Percentiles rank a stretch among this genome's conserved stretches.
Conservation (phyloP, 73 alveolate species). For the Symbiodinium pilosum region DNA sequence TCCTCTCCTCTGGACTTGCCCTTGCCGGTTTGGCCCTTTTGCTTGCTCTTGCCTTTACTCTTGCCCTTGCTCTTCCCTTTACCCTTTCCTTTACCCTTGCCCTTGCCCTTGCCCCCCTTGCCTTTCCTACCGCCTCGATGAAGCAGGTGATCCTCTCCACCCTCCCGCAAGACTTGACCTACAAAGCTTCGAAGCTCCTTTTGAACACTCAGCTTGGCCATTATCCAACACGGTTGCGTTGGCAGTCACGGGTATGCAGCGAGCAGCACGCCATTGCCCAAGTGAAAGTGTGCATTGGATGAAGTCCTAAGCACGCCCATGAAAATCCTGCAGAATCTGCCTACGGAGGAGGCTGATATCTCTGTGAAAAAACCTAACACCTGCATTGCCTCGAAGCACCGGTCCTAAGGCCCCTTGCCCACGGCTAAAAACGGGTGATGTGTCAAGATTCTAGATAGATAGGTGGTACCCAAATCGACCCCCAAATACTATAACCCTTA, state of each 20-base stretch:
- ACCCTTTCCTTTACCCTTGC: conserved; percentile 13
- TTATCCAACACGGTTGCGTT: not conserved
- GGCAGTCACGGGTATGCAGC: not conserved
- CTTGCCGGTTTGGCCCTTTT: conserved; percentile 18
- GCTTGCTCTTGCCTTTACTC: conserved; percentile 26
- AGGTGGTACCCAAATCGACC: too few relatives aligned
- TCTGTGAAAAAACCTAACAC: too few relatives aligned
- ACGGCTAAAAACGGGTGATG: too few relatives aligned
- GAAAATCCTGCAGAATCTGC: too few relatives aligned
- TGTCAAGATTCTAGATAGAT: too few relatives aligned
- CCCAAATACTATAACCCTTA: too few relatives aligned
- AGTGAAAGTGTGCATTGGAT: too few relatives aligned
- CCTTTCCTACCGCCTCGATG: conserved; percentile 12
- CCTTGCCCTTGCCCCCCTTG: conserved; percentile 34
- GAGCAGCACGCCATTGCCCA: not conserved
- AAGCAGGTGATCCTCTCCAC: conserved; percentile 67
- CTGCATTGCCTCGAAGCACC: too few relatives aligned
- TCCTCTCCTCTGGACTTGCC: conserved; percentile 7
- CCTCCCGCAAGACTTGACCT: conserved; percentile 82
- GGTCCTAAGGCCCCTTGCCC: too few relatives aligned
- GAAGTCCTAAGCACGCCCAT: too few relatives aligned
- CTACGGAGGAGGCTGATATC: too few relatives aligned
- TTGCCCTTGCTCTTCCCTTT: conserved; percentile 29
- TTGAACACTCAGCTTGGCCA: conserved; percentile 33
- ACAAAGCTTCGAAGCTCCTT: conserved; percentile 76